Base-by-base conservation (phyloP, 129 eudicot genomes). In the Pulicaria dysenterica region DNA sequence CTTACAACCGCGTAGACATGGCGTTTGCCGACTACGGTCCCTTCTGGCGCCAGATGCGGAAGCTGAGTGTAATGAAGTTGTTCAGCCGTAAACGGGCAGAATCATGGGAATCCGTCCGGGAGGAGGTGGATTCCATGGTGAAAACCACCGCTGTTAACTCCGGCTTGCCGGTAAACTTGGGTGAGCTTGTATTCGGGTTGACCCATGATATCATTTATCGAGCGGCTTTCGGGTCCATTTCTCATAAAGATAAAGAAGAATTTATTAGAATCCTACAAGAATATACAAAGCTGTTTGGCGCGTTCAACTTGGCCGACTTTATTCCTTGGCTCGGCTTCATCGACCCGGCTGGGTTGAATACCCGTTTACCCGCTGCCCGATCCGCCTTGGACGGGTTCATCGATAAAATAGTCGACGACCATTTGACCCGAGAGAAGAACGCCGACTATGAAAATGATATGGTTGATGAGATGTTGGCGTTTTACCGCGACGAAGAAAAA, bases 21-120 rank as follows among this genome's bases (percentile, higher is more conserved):
- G 98, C 96, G 3, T 92, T 92, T 50, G 91, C 98, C 16, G 80
- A 92, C 59, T 92, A 92, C 58, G 89, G 87, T 11, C 98, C 98
- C 19, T 89, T 92, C 36, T 92, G 98, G 98, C 87, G 98, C 3
- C 98, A 92, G 69, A 89, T 92, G 98, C 74, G 98, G 3, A 92
- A 92, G 67, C 70, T 92, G 6, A 83, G 95, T 34, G 96, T 92
- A 39, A 89, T 92, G 88, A 89, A 89, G 76, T 70, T 92, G 19
- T 92, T 92, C 70, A 92, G 98, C 80, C 85, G 98, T 0, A 89
- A 75, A 46, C 85, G 98, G 62, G 98, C 96, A 1, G 98, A 89
- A 84, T 89, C 98, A 0, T 92, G 98, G 98, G 91, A 87, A 56
- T 92, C 98, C 6, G 95, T 92, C 17, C 88, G 98, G 3, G 96